phyloP scores from a whole-genome alignment of 2,329 filamentous ascomycete genomes.

The Sclerotinia spermophila region DNA sequence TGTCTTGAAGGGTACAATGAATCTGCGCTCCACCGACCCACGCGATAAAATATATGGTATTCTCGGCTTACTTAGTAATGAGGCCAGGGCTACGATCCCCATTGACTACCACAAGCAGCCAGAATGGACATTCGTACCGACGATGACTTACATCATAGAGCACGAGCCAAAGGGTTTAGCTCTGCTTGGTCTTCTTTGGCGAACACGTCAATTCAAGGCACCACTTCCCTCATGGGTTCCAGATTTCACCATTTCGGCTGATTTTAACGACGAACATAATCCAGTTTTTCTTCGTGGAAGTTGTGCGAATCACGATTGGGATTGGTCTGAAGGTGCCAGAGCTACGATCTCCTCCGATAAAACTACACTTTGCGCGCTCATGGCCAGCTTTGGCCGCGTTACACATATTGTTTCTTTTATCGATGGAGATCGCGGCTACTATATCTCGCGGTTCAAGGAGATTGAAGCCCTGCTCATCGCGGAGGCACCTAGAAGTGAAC shows the following conservation, averaged over 20 bases:
- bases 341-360: not conserved
- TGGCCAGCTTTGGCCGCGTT: not conserved
- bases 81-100: constrained; percentile 9
- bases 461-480: not conserved
- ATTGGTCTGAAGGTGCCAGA: not conserved
- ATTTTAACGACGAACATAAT: not conserved
- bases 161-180: constrained; percentile 13
- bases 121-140: constrained; percentile 18
- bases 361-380: not conserved
- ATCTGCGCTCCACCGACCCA: constrained; percentile 18
- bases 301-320: not conserved
- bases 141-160: constrained; percentile 15
- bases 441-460: not conserved
- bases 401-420: constrained; percentile 7
- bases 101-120: constrained; percentile 15
- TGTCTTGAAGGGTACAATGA: constrained; percentile 16
- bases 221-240: constrained; percentile 17
- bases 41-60: constrained; percentile 21
- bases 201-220: constrained; percentile 10
- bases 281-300: constrained; percentile 11
- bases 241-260: constrained; percentile 18
- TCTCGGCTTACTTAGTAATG: constrained; percentile 13
- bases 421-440: not conserved
- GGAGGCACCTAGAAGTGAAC: not conserved
- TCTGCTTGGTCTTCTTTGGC: constrained; percentile 17